These are phyloP conservation scores for Mediolabrus comicus DNA, from an alignment of 108 stramenopile species.

Conservation along the genomic window DNA sequence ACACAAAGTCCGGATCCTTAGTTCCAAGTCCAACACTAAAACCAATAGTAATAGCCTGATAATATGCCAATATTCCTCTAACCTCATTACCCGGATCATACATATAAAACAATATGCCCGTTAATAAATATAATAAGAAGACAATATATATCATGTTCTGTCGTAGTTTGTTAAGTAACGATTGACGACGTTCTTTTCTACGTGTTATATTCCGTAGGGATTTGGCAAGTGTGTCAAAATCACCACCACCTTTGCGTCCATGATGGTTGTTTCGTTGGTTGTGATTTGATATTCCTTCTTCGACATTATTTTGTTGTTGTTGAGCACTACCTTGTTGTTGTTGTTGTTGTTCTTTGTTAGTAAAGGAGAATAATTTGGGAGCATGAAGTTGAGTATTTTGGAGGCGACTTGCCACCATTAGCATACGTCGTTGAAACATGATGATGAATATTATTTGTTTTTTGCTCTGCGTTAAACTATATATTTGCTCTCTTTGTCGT, in stretches of 20 bases:
- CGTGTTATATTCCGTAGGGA: background rate
- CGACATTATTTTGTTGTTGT: background rate
- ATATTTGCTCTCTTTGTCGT: too few relatives aligned
- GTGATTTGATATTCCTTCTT: too few relatives aligned
- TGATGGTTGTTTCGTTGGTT: background rate
- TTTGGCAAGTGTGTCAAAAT: background rate
- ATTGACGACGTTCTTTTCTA: background rate
- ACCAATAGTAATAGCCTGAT: slow-evolving; percentile 34
- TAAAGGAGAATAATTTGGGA: background rate
- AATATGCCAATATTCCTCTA: background rate
- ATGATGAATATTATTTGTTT: too few relatives aligned
- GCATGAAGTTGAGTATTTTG: background rate
- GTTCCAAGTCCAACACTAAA: slow-evolving; percentile 27
- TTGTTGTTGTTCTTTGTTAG: background rate
- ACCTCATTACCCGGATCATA: slow-evolving; percentile 6
- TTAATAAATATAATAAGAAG: slow-evolving; percentile 11
- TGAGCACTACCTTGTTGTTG: background rate
- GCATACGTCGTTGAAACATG: background rate
- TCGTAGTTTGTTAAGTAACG: background rate
- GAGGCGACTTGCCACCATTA: background rate
- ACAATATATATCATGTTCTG: background rate
- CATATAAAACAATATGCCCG: slow-evolving; percentile 16
- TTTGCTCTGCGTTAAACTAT: too few relatives aligned
- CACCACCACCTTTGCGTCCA: background rate
- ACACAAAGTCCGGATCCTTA: slow-evolving; percentile 16